These are phyloP conservation scores for Scorias spongiosa DNA, from an alignment of 2,329 filamentous ascomycete species.

Conservation along the genomic window DNA sequence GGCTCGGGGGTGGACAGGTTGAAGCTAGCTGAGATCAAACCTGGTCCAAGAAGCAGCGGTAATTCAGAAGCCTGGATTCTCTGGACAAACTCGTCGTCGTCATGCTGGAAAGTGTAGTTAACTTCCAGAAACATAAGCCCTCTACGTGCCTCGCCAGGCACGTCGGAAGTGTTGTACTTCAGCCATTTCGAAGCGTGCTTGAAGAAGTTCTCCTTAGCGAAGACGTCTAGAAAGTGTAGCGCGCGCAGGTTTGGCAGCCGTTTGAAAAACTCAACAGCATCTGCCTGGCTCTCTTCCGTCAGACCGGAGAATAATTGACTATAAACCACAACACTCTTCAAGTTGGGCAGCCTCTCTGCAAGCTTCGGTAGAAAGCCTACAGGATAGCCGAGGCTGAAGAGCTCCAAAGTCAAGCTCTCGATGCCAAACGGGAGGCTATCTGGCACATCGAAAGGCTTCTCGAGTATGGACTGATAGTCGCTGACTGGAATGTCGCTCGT, in stretches of 20 bases:
- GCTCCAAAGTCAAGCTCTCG: constrained; percentile 31
- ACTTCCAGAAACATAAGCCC: constrained; percentile 31
- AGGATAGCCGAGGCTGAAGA: constrained; percentile 34
- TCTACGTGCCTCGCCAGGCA: constrained; percentile 12
- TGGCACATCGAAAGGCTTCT: constrained; percentile 22
- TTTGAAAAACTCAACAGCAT: constrained; percentile 28
- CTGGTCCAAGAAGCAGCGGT: constrained; percentile 21
- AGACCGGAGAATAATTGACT: constrained; percentile 32
- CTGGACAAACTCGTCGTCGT: constrained; percentile 27
- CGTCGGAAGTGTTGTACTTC: constrained; percentile 17
- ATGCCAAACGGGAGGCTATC: constrained; percentile 23
- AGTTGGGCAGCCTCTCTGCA: constrained; percentile 24
- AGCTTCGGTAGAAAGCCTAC: constrained; percentile 28
- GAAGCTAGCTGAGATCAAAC: constrained; percentile 24
- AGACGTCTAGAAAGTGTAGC: constrained; percentile 34
- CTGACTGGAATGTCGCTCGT: constrained; percentile 34
- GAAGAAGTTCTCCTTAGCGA: constrained; percentile 28
- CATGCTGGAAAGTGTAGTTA: constrained; percentile 32
- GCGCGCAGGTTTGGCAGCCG: constrained; percentile 22
- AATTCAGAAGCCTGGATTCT: constrained; percentile 25
- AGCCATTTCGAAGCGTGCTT: constrained; percentile 15
- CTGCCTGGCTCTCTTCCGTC: constrained; percentile 21
- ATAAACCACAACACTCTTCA: constrained; percentile 31
- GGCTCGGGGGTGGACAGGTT: constrained; percentile 23
- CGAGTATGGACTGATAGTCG: constrained; percentile 28